Base-by-base conservation (phyloP, 2,329 filamentous ascomycete genomes). In the Albifimbria verrucaria region DNA sequence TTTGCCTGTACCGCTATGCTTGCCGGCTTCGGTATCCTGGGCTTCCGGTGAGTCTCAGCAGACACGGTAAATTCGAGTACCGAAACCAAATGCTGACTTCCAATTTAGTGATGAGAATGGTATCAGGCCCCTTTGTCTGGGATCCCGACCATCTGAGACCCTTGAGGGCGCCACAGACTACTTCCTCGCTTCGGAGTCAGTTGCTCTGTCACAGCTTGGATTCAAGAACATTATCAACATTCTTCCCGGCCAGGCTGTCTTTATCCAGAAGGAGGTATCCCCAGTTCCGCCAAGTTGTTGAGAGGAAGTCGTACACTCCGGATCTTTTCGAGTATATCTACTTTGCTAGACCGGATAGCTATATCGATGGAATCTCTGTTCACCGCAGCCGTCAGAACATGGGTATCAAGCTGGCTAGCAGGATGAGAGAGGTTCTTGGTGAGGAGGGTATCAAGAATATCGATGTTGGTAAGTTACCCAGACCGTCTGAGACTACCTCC, bases 141-240 rank as follows among this genome's bases (percentile, higher is more conserved):
- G 92, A 42, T 89, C 85, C 48, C 82, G 91, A 51, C 80, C 83
- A 2, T 91, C 89, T 2, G 71, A 77, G 15, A 87, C 79, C 0
- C 54, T 84, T 39, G 78, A 82, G 32, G 77, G 81, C 4, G 85
- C 84, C 6, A 87, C 73, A 55, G 92, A 96, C 71, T 96, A 95
- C 75, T 91, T 96, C 81, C 83, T 96, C 77, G 90, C 91, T 1
- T 96, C 91, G 0, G 92, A 96, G 71, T 93, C 88, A 9, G 86
- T 96, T 48, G 92, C 91, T 9, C 76, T 96, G 46, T 82, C 82
- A 45, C 90, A 95, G 68, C 85, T 93, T 47, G 90, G 90, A 17
- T 96, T 94, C 74, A 77, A 71, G 28, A 78, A 91, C 65, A 87
- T 95, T 61, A 72, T 80, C 39, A 89, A 96, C 64, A 89, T 96